phyloP scores from a whole-genome alignment of 768 basidiomycete species.

The Trametes cubensis region DNA sequence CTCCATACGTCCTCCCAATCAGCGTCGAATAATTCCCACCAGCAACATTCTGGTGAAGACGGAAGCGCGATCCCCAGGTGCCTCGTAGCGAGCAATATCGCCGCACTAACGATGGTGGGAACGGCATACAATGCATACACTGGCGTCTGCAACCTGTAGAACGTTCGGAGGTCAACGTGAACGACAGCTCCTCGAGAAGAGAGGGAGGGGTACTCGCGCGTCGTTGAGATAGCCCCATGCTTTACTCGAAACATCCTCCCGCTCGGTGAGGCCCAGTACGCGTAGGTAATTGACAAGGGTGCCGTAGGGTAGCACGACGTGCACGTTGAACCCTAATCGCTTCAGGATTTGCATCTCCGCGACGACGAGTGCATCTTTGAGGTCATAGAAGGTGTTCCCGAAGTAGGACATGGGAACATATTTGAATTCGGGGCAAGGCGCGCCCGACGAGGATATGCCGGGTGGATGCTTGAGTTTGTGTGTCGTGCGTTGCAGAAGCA shows the following conservation, averaged over 20 bases:
- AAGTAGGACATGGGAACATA: conserved; percentile 91
- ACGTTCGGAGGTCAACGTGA: conserved; percentile 15
- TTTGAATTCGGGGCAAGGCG: conserved; percentile 43
- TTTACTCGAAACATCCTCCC: conserved; percentile 67
- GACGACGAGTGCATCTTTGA: conserved; percentile 92
- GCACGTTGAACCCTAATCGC: conserved; percentile 92
- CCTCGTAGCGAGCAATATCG: conserved; percentile 81
- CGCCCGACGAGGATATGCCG: conserved; percentile 38
- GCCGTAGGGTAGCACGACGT: conserved; percentile 90
- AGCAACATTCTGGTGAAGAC: conserved; percentile 66
- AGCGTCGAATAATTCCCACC: conserved; percentile 96
- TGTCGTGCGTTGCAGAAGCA: conserved; percentile 74
- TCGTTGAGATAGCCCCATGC: conserved; percentile 98
- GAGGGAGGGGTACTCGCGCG: conserved; percentile 59
- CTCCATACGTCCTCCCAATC: conserved; percentile 87
- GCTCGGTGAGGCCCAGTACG: conserved; percentile 80
- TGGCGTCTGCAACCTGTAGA: conserved; percentile 84
- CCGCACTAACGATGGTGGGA: conserved; percentile 86
- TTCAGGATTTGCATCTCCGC: conserved; percentile 98
- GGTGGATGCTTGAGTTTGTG: conserved; percentile 42
- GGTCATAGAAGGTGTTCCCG: conserved; percentile 85
- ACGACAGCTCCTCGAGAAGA: conserved; percentile 15
- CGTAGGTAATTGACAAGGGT: conserved; percentile 94
- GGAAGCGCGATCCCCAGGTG: conserved; percentile 76
- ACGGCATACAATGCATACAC: conserved; percentile 90